Percentiles rank a stretch among this genome's conserved stretches.
These are phyloP conservation scores for Acephala macrosclerotiorum DNA, from an alignment of 2,329 filamentous ascomycete species.

Conservation along the genomic window DNA sequence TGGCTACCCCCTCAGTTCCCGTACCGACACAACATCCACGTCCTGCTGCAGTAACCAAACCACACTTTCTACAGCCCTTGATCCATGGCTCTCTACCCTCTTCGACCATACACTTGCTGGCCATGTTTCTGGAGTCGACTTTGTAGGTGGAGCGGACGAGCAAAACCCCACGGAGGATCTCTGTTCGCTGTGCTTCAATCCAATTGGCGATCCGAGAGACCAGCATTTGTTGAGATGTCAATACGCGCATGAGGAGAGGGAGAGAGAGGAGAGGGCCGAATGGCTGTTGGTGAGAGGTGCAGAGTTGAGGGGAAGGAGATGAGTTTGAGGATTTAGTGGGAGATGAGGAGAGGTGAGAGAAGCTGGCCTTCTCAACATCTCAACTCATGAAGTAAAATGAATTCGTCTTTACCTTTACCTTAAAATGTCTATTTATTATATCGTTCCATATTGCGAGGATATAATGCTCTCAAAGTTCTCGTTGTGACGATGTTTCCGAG, in stretches of 20 bases:
- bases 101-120: constrained; percentile 19
- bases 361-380: neutral
- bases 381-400: neutral
- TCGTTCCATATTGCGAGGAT: neutral
- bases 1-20: neutral
- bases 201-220: constrained; percentile 23
- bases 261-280: constrained; percentile 6
- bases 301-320: constrained; percentile 3
- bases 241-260: constrained; percentile 31
- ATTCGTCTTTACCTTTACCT: neutral
- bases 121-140: constrained; percentile 1
- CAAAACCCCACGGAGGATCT: constrained; percentile 1
- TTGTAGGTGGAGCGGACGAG: constrained; percentile 23
- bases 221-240: constrained; percentile 31
- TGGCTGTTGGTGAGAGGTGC: neutral
- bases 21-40: neutral
- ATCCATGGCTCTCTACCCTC: constrained; percentile 18
- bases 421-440: no score
- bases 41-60: neutral
- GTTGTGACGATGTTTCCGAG: no score
- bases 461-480: neutral
- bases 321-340: neutral
- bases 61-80: neutral
- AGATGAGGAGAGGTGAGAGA: neutral
- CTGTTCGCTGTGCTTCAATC: constrained; percentile 26